These are phyloP conservation scores for Xylariaceae sp. DNA, from an alignment of 2,329 filamentous ascomycete genomes.

Conservation along the genomic window DNA sequence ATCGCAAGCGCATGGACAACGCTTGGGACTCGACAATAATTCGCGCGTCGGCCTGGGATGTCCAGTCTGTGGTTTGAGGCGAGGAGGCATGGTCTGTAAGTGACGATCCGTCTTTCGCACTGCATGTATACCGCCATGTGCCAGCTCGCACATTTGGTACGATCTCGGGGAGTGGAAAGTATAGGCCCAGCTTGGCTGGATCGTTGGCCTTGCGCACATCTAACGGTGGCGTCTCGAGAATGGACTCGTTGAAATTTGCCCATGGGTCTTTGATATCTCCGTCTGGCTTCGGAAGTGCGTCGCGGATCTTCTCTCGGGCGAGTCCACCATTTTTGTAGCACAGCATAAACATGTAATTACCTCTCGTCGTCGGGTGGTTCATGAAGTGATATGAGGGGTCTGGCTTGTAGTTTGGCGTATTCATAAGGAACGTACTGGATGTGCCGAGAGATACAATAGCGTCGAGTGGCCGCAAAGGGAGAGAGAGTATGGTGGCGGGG, in stretches of 20 bases:
- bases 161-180: conserved; percentile 91
- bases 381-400: conserved; percentile 95
- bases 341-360: conserved; percentile 99
- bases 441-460: conserved; percentile 94
- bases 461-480: conserved; percentile 81
- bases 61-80: conserved; percentile 40
- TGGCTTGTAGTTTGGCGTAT: conserved; percentile 83
- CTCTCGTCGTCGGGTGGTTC: conserved; percentile 87
- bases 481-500: conserved; percentile 85
- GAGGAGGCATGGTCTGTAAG: conserved; percentile 34
- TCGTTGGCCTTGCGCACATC: conserved; percentile 51
- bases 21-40: conserved; percentile 93
- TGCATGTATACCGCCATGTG: conserved; percentile 73
- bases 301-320: conserved; percentile 82
- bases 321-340: conserved; percentile 99
- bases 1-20: conserved; percentile 82
- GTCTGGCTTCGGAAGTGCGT: conserved; percentile 60
- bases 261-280: conserved; percentile 48
- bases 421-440: conserved; percentile 96
- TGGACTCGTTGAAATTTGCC: conserved; percentile 72
- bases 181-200: conserved; percentile 81
- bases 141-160: conserved; percentile 85
- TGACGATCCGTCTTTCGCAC: conserved; percentile 50
- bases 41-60: conserved; percentile 68
- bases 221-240: conserved; percentile 64